A percentile compares a stretch with the other conserved stretches of the same genome.
phyloP scores from a whole-genome alignment of 2,329 filamentous ascomycete species.

The Pyricularia grisea region DNA sequence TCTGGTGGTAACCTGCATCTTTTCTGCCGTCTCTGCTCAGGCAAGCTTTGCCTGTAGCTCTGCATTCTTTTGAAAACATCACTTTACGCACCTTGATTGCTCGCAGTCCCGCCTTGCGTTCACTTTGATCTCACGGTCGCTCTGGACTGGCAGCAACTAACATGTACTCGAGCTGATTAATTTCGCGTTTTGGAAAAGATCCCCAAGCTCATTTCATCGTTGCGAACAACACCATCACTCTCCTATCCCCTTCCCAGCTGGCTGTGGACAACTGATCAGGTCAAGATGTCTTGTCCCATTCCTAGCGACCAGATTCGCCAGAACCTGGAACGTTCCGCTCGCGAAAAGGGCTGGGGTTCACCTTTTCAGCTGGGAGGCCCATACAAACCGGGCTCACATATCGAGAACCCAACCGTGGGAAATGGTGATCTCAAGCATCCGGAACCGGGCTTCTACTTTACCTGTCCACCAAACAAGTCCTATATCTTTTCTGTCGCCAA shows the following conservation, averaged over 20 bases:
- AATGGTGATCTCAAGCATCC: background rate
- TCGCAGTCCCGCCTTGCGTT: background rate
- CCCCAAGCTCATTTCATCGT: background rate
- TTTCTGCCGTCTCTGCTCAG: background rate
- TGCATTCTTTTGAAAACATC: background rate
- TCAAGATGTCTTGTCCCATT: background rate
- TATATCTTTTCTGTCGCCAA: background rate
- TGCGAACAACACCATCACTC: background rate
- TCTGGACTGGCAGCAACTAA: background rate
- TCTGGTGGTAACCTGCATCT: background rate
- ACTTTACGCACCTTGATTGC: background rate
- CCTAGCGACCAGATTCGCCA: background rate
- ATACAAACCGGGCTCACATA: background rate
- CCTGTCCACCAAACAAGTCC: background rate
- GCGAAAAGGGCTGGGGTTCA: background rate
- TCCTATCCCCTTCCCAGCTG: background rate
- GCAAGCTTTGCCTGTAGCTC: background rate
- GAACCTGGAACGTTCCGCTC: background rate
- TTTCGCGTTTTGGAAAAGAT: background rate
- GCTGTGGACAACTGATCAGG: background rate
- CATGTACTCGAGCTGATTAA: background rate
- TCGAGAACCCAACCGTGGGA: background rate
- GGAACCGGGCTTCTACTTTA: background rate
- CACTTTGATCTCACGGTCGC: background rate
- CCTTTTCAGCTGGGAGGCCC: background rate